Evolutionary conservation across 2,329 filamentous ascomycete species (phyloP).

Genomic region (Aspergillus sp.): DNA sequence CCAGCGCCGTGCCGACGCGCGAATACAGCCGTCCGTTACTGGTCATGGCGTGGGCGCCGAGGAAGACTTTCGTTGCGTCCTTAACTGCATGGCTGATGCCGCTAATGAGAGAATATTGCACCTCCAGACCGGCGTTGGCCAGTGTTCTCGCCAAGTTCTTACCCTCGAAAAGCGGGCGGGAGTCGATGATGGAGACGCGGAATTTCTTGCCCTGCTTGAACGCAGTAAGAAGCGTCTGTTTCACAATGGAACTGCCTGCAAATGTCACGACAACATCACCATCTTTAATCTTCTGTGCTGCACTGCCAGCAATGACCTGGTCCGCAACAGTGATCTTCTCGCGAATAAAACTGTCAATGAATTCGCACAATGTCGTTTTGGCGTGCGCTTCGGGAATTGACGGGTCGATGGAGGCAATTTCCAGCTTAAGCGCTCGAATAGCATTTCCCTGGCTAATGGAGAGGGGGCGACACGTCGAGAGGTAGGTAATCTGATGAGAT

Average conservation of each 20-base stretch:
- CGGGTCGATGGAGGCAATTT: constrained; percentile 87
- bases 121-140: constrained; percentile 67
- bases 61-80: constrained; percentile 69
- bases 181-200: constrained; percentile 81
- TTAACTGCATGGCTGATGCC: constrained; percentile 73
- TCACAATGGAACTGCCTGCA: constrained; percentile 81
- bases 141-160: constrained; percentile 71
- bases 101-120: constrained; percentile 79
- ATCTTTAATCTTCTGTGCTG: constrained; percentile 71
- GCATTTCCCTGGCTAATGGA: constrained; percentile 97
- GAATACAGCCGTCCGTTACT: constrained; percentile 91
- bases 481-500: constrained; percentile 91
- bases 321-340: constrained; percentile 88
- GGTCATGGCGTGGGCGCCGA: constrained; percentile 93
- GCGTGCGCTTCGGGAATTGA: constrained; percentile 78
- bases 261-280: constrained; percentile 85
- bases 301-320: constrained; percentile 76
- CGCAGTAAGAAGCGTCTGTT: constrained; percentile 75
- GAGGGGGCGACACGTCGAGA: constrained; percentile 91
- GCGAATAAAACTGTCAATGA: constrained; percentile 85
- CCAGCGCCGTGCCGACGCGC: constrained; percentile 78
- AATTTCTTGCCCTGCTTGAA: constrained; percentile 71
- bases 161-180: constrained; percentile 68
- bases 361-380: constrained; percentile 73
- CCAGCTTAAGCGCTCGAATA: constrained; percentile 89